phyloP scores from a whole-genome alignment of 345 rosid species.

The Raphanus raphanistrum region DNA sequence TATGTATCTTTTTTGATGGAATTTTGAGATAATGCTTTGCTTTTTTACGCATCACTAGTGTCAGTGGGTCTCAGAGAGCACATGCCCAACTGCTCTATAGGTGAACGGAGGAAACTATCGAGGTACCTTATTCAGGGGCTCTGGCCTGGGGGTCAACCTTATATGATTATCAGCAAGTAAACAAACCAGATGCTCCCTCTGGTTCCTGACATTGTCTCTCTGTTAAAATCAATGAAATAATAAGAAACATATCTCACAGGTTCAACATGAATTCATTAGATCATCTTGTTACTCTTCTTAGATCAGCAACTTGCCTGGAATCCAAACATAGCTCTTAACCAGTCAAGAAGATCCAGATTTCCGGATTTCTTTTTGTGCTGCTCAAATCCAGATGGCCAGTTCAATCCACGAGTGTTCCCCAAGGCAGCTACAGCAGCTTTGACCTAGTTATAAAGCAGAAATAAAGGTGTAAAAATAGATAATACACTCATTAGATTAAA shows the following conservation, averaged over 20 bases:
- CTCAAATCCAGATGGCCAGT: slow-evolving; percentile 84
- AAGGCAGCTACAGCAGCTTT: slow-evolving; percentile 95
- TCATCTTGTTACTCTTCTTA: slow-evolving; percentile 1
- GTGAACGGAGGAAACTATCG: slow-evolving; percentile 6
- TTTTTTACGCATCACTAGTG: slow-evolving; percentile 8
- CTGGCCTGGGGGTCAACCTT: slow-evolving; percentile 85
- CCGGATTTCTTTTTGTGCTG: slow-evolving; percentile 85
- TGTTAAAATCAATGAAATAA: slow-evolving; percentile 42
- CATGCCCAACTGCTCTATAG: slow-evolving; percentile 10
- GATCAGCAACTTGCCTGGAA: slow-evolving; percentile 70
- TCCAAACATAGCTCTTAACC: slow-evolving; percentile 97
- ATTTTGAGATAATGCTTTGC: slow-evolving; percentile 1
- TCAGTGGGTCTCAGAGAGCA: slow-evolving; percentile 16
- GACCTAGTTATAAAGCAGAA: slow-evolving; percentile 53
- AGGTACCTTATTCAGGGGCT: slow-evolving; percentile 84
- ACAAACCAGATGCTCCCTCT: slow-evolving; percentile 92
- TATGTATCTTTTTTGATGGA: neutral
- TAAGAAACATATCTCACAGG: slow-evolving; percentile 16
- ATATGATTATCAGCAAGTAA: slow-evolving; percentile 82
- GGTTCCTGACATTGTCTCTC: slow-evolving; percentile 94
- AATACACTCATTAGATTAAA: slow-evolving; percentile 11
- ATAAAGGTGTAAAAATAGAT: slow-evolving; percentile 28
- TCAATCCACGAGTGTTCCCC: slow-evolving; percentile 80
- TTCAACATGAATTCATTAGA: slow-evolving; percentile 5
- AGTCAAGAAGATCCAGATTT: slow-evolving; percentile 88